Percentiles rank a stretch among this genome's conserved stretches.
phyloP scores from a whole-genome alignment of 371 early-diverging fungal genomes.

The Mortierella sp. region DNA sequence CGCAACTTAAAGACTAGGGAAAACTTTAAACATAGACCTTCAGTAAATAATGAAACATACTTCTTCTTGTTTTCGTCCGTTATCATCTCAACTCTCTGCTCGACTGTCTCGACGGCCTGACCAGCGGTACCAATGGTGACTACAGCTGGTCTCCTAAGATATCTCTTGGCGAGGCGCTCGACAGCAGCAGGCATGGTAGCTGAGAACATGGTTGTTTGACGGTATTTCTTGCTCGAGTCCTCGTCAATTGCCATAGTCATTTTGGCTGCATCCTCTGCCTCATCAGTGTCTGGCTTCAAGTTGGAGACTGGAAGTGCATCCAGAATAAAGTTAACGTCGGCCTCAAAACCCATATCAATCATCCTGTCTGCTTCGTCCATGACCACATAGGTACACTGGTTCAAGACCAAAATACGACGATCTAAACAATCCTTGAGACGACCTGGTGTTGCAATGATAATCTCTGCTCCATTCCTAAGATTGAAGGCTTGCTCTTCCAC shows the following conservation, averaged over 20 bases:
- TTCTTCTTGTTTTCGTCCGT: slow-evolving; percentile 88
- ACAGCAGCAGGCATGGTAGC: slow-evolving; percentile 99
- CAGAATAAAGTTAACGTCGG: slow-evolving; percentile 94
- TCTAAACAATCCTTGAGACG: slow-evolving; percentile 92
- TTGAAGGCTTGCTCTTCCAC: slow-evolving; percentile 89
- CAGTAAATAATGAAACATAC: slow-evolving; percentile 46
- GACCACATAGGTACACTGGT: slow-evolving; percentile 92
- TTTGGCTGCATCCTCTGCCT: slow-evolving; percentile 69
- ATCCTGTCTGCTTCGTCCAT: slow-evolving; percentile 98
- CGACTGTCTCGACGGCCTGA: slow-evolving; percentile 95
- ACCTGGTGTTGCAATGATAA: slow-evolving; percentile 98
- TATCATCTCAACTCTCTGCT: slow-evolving; percentile 95
- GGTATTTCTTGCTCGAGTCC: slow-evolving; percentile 67
- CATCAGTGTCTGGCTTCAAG: slow-evolving; percentile 87
- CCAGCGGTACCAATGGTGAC: slow-evolving; percentile 99
- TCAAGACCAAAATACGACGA: slow-evolving; percentile 84
- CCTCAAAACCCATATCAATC: slow-evolving; percentile 98
- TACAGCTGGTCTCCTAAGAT: slow-evolving; percentile 93
- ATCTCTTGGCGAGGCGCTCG: slow-evolving; percentile 91
- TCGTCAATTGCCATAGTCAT: slow-evolving; percentile 56
- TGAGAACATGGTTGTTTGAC: slow-evolving; percentile 99
- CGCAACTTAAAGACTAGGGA: background rate
- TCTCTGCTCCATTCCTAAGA: slow-evolving; percentile 90
- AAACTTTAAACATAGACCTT: background rate
- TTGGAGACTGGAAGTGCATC: slow-evolving; percentile 93